These are phyloP conservation scores for Trichothecium roseum DNA, from an alignment of 2,329 filamentous ascomycete species.

Conservation along the genomic window DNA sequence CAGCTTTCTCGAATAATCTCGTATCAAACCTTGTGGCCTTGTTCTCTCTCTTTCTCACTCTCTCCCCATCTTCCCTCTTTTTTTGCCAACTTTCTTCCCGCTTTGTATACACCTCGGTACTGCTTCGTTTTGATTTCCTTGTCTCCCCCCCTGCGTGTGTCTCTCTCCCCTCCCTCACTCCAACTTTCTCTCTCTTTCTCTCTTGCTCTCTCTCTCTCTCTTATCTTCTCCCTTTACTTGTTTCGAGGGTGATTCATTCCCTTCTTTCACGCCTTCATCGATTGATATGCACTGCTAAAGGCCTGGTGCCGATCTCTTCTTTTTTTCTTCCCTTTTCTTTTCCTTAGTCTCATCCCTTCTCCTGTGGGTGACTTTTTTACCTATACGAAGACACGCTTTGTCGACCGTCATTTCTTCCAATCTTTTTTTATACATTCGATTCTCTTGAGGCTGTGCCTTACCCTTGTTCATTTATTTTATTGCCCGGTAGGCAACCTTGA, in stretches of 20 bases:
- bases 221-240: slow-evolving; percentile 14
- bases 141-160: background rate
- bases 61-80: slow-evolving; percentile 6
- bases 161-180: background rate
- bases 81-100: slow-evolving; percentile 5
- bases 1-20: slow-evolving; percentile 2
- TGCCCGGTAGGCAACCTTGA: slow-evolving; percentile 1
- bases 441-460: background rate
- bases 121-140: slow-evolving; percentile 6
- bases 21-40: slow-evolving; percentile 10
- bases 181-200: slow-evolving; percentile 1
- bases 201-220: slow-evolving; percentile 6
- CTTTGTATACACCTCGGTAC: background rate
- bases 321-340: slow-evolving; percentile 8
- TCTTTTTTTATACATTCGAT: slow-evolving; percentile 3
- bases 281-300: slow-evolving; percentile 8
- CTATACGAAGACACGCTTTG: slow-evolving; percentile 10
- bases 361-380: slow-evolving; percentile 19
- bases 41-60: slow-evolving; percentile 3
- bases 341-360: slow-evolving; percentile 48
- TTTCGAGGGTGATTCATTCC: slow-evolving; percentile 1
- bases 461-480: slow-evolving; percentile 5
- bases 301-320: slow-evolving; percentile 2
- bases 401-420: slow-evolving; percentile 8
- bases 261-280: slow-evolving; percentile 8